phyloP scores from a whole-genome alignment of 345 rosid species.

The Noccaea bulbosa region DNA sequence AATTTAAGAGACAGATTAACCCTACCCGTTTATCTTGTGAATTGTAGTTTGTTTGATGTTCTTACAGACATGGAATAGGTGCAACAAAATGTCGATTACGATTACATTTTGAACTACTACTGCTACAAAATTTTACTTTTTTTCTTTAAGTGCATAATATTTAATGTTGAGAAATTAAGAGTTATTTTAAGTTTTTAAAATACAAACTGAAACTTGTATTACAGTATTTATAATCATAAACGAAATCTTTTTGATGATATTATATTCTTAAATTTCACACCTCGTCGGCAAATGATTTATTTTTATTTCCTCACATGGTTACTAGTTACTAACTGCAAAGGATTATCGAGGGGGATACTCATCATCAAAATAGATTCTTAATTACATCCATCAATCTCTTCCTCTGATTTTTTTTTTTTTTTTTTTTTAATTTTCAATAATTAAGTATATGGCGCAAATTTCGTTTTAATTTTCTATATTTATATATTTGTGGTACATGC shows the following conservation, averaged over 20 bases:
- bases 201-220: not conserved
- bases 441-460: slow-evolving; percentile 19
- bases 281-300: not conserved
- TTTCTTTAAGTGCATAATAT: not conserved
- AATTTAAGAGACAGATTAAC: too few relatives aligned
- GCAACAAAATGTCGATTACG: not conserved
- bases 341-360: slow-evolving; percentile 6
- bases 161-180: not conserved
- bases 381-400: slow-evolving; percentile 26
- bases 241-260: not conserved
- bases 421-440: slow-evolving; percentile 8
- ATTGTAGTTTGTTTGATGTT: not conserved
- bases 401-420: not conserved
- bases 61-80: not conserved
- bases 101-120: not conserved
- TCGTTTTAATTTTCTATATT: not conserved
- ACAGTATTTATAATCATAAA: not conserved
- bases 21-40: not conserved
- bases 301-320: slow-evolving; percentile 4
- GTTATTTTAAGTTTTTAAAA: not conserved
- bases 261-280: not conserved
- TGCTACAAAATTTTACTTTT: not conserved
- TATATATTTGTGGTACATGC: slow-evolving; percentile 37
- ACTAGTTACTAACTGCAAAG: not conserved
- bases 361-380: slow-evolving; percentile 23